phyloP scores from a whole-genome alignment of 2,329 filamentous ascomycete genomes.

The Aspergillus latus region DNA sequence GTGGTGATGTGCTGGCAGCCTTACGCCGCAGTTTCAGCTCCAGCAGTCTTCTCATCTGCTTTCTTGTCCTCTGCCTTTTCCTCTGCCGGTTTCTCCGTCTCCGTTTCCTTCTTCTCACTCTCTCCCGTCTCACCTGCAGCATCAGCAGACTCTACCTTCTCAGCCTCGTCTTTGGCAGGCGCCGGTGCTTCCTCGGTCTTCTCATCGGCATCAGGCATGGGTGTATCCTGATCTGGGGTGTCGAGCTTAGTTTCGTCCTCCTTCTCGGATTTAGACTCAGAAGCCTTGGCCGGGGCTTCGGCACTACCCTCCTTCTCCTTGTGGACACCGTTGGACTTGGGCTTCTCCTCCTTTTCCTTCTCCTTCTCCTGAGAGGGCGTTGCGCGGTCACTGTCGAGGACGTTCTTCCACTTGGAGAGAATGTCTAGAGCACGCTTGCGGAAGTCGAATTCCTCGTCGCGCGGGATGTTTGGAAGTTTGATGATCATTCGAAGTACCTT shows the following conservation, averaged over 20 bases:
- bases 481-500: conserved; percentile 95
- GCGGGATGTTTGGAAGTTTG: conserved; percentile 80
- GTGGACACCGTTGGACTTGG: conserved; percentile 44
- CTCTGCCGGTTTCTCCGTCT: conserved; percentile 28
- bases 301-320: conserved; percentile 41
- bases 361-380: conserved; percentile 29
- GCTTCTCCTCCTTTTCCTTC: conserved; percentile 45
- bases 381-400: conserved; percentile 63
- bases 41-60: conserved; percentile 28
- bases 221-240: conserved; percentile 28
- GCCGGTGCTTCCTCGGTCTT: conserved; percentile 28
- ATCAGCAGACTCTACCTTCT: conserved; percentile 25
- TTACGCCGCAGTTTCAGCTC: conserved; percentile 21
- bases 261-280: conserved; percentile 33
- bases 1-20: background rate
- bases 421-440: conserved; percentile 77
- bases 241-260: conserved; percentile 34
- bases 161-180: conserved; percentile 13
- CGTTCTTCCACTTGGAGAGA: conserved; percentile 84
- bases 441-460: conserved; percentile 86
- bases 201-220: conserved; percentile 38
- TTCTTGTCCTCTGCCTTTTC: conserved; percentile 30
- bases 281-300: conserved; percentile 34
- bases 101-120: conserved; percentile 16
- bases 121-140: conserved; percentile 24